Evolutionary conservation across 257 asterid genomes (phyloP), one percentile per base, ranked within the genome.

Genomic region (Solanum medicagineum): DNA sequence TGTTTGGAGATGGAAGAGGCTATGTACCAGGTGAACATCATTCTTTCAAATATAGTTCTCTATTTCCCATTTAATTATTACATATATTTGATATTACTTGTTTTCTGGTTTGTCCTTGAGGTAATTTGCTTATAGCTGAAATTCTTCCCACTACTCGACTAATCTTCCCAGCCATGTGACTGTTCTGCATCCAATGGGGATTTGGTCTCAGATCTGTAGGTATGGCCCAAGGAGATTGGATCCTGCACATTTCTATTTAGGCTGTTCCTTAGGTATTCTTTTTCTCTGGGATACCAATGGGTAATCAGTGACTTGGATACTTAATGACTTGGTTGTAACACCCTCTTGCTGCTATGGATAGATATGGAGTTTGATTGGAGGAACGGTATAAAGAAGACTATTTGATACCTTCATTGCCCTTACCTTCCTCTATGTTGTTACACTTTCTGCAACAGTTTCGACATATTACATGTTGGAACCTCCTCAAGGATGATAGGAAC

Each of bases 1-100:
- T 92, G 97, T 85, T 84, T 91, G 90, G 98, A 94, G 89, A 91
- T 92, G 88, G 97, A 95, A 89, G 98, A 94, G 86, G 94, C 86
- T 86, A 88, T 95, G 92, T 90, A 91, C 26, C 92, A 92, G 98
- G 99, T 95, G 85, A 83, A 68, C 9, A 51, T 63, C 84, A 49
- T 51, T 80, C 24, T 86, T 14, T 51, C 86, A 20, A 49, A 51
- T 15, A 42, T 44, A 15, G 6, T 53, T 79, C 22, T 32, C 65
- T 53, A 16, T 56, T 79, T 65, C 44, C 65, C 17, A 17, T 53
- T 26, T 53, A 10, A 16, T 53, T 29, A 79, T 79, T 79, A 1
- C 19, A 70, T 10, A 70, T 70, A 44, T 70, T 42, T 1, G 26
- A 40, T 32, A 69, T 40, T 29, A 53, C 62, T 79, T 79, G 29